Evolutionary conservation across 2,329 filamentous ascomycete species (phyloP).

Genomic region (Epichloe hybrida): DNA sequence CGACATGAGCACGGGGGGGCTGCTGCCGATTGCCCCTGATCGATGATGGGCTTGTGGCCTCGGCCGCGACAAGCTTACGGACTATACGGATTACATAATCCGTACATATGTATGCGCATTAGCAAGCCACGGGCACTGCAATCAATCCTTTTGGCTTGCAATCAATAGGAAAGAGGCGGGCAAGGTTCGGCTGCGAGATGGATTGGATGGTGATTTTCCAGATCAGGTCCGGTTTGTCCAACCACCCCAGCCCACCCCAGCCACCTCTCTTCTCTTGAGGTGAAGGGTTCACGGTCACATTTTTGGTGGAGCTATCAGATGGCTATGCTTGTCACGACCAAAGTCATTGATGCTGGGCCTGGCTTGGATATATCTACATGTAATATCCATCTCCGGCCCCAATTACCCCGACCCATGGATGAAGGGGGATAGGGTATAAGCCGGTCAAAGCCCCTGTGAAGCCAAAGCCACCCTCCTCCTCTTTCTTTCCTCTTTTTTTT

Average conservation of each 20-base stretch:
- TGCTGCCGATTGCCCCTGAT: neutral
- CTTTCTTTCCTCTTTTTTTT: neutral
- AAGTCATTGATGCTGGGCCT: neutral
- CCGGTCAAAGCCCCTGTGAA: neutral
- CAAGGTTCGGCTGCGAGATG: neutral
- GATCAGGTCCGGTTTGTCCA: too few species aligned
- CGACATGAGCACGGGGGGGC: slow-evolving; percentile 2
- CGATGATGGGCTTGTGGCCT: neutral
- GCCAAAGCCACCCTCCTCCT: neutral
- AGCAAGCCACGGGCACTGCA: neutral
- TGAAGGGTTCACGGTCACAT: slow-evolving; percentile 4
- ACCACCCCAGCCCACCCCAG: too few species aligned
- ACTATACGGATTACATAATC: too few species aligned
- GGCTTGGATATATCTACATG: neutral
- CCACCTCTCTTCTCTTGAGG: neutral
- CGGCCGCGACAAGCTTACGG: neutral
- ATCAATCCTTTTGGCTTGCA: neutral
- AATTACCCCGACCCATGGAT: too few species aligned
- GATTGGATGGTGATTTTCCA: neutral
- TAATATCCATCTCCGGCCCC: neutral
- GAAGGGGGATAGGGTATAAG: neutral
- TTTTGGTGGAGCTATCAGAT: neutral
- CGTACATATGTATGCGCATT: neutral
- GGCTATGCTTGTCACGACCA: neutral
- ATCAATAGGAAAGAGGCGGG: neutral